These are phyloP conservation scores for Exidia glandulosa DNA, from an alignment of 768 basidiomycete species.

Conservation along the genomic window DNA sequence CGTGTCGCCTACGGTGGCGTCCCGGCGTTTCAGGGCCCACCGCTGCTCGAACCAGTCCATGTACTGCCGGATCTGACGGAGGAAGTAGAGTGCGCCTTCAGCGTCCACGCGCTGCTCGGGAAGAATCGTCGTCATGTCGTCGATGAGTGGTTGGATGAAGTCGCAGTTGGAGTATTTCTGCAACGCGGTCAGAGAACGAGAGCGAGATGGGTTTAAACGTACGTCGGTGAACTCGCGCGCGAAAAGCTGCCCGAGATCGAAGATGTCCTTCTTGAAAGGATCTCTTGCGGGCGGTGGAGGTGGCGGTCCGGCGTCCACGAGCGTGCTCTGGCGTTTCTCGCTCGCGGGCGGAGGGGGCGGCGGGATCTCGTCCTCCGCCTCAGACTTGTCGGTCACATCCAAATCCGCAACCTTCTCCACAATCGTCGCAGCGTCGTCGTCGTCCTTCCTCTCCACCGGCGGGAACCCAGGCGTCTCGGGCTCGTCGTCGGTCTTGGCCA, in stretches of 20 bases:
- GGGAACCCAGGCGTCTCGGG: too few species aligned
- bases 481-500: too few species aligned
- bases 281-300: not conserved
- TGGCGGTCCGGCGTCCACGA: too few species aligned
- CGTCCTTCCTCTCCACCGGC: too few species aligned
- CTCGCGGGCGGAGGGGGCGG: not conserved
- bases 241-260: not conserved
- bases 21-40: not conserved
- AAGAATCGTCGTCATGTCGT: not conserved
- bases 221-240: not conserved
- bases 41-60: not conserved
- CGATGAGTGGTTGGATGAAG: not conserved
- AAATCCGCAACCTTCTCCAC: not conserved
- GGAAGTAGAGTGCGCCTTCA: not conserved
- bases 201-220: not conserved
- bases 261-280: not conserved
- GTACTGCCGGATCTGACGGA: not conserved
- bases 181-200: not conserved
- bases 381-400: not conserved
- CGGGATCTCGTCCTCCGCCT: not conserved
- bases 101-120: not conserved
- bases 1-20: not conserved
- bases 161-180: not conserved
- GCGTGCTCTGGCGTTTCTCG: too few species aligned
- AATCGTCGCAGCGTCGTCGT: too few species aligned